phyloP scores from a whole-genome alignment of 805 yeast genomes.

The Priceomyces carsonii region DNA sequence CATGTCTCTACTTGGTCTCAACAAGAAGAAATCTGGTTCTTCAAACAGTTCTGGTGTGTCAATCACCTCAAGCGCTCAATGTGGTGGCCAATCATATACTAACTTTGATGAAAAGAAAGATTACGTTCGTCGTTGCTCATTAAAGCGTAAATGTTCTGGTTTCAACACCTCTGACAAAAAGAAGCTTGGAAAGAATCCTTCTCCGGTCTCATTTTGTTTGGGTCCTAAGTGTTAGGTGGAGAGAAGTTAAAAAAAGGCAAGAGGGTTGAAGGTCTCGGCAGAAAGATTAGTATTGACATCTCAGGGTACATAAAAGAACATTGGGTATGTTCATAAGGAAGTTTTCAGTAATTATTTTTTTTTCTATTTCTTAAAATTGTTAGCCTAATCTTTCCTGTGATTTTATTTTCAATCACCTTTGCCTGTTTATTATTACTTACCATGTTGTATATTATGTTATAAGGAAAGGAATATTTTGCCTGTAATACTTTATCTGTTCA shows the following conservation, averaged over 20 bases:
- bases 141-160: conserved; percentile 19
- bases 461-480: no score
- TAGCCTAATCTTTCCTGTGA: no score
- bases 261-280: no score
- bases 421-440: conserved; percentile 1
- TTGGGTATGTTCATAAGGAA: no score
- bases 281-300: no score
- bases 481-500: no score
- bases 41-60: conserved; percentile 16
- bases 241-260: conserved; percentile 1
- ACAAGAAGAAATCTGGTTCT: conserved; percentile 25
- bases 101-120: conserved; percentile 49
- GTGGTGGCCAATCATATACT: conserved; percentile 22
- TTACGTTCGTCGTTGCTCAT: conserved; percentile 40
- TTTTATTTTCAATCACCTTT: neutral
- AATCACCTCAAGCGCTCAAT: conserved; percentile 1
- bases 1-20: conserved; percentile 19
- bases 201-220: conserved; percentile 41
- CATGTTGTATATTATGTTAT: conserved; percentile 8
- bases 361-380: no score
- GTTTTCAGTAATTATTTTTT: no score
- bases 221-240: conserved; percentile 25
- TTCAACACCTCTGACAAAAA: conserved; percentile 1
- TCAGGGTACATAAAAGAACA: no score
- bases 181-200: conserved; percentile 19